A percentile compares a stretch with the other conserved stretches of the same genome.
Conservation (phyloP, 495 filamentous ascomycete genomes). For the Penicillium odoratum region DNA sequence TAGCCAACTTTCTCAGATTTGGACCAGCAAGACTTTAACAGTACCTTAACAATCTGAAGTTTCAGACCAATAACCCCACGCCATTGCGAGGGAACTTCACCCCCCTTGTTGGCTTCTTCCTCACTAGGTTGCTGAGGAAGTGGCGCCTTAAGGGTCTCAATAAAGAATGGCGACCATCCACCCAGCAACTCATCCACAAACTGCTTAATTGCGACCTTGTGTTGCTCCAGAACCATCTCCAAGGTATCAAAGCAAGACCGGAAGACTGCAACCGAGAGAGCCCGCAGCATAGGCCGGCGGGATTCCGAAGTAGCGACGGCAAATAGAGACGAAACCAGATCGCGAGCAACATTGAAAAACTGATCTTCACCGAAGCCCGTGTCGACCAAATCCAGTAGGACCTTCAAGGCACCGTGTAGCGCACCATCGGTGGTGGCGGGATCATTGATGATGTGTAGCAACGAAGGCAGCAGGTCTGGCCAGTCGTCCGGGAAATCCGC, state of each 20-base stretch:
- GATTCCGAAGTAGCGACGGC: conserved; percentile 73
- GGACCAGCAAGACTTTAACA: neutral
- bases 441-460: conserved; percentile 71
- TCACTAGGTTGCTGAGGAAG: conserved; percentile 64
- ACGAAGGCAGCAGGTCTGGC: conserved; percentile 77
- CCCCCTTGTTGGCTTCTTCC: conserved; percentile 51
- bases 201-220: conserved; percentile 76
- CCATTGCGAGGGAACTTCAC: conserved; percentile 55
- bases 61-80: conserved; percentile 83
- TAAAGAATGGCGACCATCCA: conserved; percentile 86
- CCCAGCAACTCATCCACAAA: conserved; percentile 85
- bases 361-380: conserved; percentile 91
- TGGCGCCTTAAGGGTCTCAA: conserved; percentile 65
- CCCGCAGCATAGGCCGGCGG: conserved; percentile 72
- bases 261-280: conserved; percentile 85
- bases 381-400: conserved; percentile 87
- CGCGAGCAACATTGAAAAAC: conserved; percentile 83
- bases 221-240: conserved; percentile 91
- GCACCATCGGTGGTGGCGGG: conserved; percentile 68
- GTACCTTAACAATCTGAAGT: conserved; percentile 79
- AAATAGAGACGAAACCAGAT: conserved; percentile 80
- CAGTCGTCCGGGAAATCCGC: conserved; percentile 93
- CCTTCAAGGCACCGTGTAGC: conserved; percentile 83
- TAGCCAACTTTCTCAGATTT: conserved; percentile 4
- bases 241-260: conserved; percentile 88